Evolutionary conservation across 2,329 filamentous ascomycete species (phyloP), one percentile per base, ranked within the genome.

Genomic region (Septoria linicola): DNA sequence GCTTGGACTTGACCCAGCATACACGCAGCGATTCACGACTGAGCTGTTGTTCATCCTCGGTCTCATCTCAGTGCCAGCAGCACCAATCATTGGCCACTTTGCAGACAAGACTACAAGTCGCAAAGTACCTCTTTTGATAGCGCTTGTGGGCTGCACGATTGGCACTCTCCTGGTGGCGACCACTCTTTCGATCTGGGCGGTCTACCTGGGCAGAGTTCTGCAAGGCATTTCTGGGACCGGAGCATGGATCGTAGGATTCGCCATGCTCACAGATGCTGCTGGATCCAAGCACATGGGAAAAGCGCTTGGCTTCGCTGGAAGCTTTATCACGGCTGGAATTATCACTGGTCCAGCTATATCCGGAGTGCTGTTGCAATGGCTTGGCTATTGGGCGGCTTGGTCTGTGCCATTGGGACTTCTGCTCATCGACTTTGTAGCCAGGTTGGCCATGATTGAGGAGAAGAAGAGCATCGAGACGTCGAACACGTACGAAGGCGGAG

Each of bases 11-110:
- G 36, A 49, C 34, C 35, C 52, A 8, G 34, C 49, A 23, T 42
- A 46, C 8, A 59, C 57, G 7, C 57, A 59, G 32, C 43, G 49
- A 17, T 45, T 51, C 14, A 54, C 54, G 1, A 54, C 54, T 10
- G 43, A 49, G 4, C 20, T 59, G 4, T 47, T 59, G 20, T 53
- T 51, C 32, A 39, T 57, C 21, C 73, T 71, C 59, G 78, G 76
- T 16, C 69, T 64, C 69, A 77, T 72, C 60, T 73, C 66, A 19
- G 63, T 65, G 27, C 65, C 70, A 10, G 72, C 57, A n/a, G 54
- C 51, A 3, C 57, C 57, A 13, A 47, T 58, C 16, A 57, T 59
- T 3, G 57, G 51, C 13, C 52, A 58, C 27, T 51, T 55, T 25
- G 55, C 55, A 7, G 57, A 59, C 19, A 40, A 49, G 19, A 52